Percentiles rank a stretch among this genome's conserved stretches.
phyloP scores from a whole-genome alignment of 2,329 filamentous ascomycete species.

The Trichoderma breve region DNA sequence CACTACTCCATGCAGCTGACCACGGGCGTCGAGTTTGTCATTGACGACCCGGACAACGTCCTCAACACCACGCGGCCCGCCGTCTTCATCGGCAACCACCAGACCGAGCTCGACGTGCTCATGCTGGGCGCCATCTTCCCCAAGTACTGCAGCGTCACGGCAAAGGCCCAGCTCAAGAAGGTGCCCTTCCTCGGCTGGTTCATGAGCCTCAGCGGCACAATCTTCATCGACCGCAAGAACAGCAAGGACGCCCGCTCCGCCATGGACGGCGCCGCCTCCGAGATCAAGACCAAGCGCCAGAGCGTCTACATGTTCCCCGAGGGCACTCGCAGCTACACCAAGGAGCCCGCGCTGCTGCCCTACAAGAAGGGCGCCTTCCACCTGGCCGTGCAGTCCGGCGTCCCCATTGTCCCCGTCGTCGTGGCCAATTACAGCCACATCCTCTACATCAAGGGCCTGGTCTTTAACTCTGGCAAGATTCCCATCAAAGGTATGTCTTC shows the following conservation, averaged over 20 bases:
- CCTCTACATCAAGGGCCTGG: slow-evolving; percentile 60
- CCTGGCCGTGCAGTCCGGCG: slow-evolving; percentile 87
- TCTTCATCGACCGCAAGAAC: slow-evolving; percentile 94
- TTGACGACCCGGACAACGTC: slow-evolving; percentile 64
- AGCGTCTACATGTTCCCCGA: slow-evolving; percentile 88
- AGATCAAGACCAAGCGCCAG: slow-evolving; percentile 71
- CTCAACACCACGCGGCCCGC: slow-evolving; percentile 70
- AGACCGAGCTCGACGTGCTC: slow-evolving; percentile 91
- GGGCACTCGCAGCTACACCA: slow-evolving; percentile 86
- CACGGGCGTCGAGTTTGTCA: slow-evolving; percentile 74
- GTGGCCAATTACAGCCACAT: slow-evolving; percentile 77
- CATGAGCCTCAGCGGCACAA: slow-evolving; percentile 80
- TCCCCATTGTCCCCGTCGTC: slow-evolving; percentile 85
- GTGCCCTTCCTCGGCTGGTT: slow-evolving; percentile 92
- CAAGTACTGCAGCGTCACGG: slow-evolving; percentile 86
- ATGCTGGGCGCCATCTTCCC: slow-evolving; percentile 90
- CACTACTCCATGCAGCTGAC: slow-evolving; percentile 71
- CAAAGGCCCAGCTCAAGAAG: slow-evolving; percentile 78
- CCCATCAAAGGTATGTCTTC: slow-evolving; percentile 65
- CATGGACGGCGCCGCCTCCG: slow-evolving; percentile 76
- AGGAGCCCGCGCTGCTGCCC: slow-evolving; percentile 77
- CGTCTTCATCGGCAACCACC: slow-evolving; percentile 92
- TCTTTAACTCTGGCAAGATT: slow-evolving; percentile 68
- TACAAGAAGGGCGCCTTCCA: slow-evolving; percentile 99
- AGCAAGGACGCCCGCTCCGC: slow-evolving; percentile 76